These are phyloP conservation scores for Lactarius hengduanensis DNA, from an alignment of 768 basidiomycete species.

Conservation along the genomic window DNA sequence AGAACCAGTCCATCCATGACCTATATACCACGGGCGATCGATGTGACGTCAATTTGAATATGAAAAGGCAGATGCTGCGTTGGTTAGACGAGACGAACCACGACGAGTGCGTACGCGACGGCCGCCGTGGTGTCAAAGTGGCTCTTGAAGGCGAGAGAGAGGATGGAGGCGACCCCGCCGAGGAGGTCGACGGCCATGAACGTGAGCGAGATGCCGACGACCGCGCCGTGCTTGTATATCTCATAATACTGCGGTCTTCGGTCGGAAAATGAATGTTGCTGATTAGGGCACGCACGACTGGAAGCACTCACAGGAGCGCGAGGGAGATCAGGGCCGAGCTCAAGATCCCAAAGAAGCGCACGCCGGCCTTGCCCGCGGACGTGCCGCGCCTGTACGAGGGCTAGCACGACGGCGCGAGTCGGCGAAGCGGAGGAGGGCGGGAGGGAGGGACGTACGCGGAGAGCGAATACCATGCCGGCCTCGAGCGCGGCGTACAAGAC, in stretches of 20 bases:
- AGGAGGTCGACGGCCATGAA: conserved; percentile 71
- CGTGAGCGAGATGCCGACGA: conserved; percentile 63
- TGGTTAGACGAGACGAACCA: conserved; percentile 40
- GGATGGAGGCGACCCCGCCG: conserved; percentile 66
- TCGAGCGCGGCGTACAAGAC: conserved; percentile 56
- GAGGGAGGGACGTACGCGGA: conserved; percentile 40
- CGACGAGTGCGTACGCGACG: conserved; percentile 59
- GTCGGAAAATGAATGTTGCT: too few species aligned
- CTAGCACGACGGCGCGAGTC: conserved; percentile 28
- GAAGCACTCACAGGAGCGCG: conserved; percentile 42
- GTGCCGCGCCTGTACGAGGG: conserved; percentile 41
- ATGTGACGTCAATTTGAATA: too few species aligned
- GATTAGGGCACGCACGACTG: too few species aligned
- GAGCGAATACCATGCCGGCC: conserved; percentile 54
- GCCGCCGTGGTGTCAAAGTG: conserved; percentile 63
- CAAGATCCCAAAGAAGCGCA: conserved; percentile 63
- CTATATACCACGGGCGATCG: conserved; percentile 34
- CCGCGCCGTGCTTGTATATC: conserved; percentile 62
- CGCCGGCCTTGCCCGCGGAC: conserved; percentile 32
- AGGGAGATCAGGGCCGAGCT: conserved; percentile 55
- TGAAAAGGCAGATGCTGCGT: too few species aligned
- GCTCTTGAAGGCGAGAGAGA: conserved; percentile 65
- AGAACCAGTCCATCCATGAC: conserved; percentile 62
- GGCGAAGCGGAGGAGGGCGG: too few species aligned
- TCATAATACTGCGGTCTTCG: conserved; percentile 70